A percentile compares a stretch with the other conserved stretches of the same genome.
phyloP scores from a whole-genome alignment of 2,329 filamentous ascomycete genomes.

The Colletotrichum costaricense region DNA sequence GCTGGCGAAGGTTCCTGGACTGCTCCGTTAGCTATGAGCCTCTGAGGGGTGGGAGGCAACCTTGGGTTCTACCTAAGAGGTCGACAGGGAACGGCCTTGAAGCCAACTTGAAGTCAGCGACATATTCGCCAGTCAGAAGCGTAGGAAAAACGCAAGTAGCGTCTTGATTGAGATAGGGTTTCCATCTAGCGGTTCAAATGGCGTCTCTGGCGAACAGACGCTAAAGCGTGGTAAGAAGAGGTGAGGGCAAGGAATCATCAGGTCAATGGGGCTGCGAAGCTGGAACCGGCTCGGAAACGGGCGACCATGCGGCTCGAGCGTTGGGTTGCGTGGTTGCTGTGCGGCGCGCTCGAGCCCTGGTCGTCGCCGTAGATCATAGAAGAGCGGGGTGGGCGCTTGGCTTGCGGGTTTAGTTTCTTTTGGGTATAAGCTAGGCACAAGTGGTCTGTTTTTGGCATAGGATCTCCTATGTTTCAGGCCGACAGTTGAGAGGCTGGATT shows the following conservation, averaged over 20 bases:
- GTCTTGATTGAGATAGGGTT: slow-evolving; percentile 22
- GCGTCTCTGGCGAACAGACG: slow-evolving; percentile 32
- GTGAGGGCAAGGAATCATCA: neutral
- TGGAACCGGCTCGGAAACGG: neutral
- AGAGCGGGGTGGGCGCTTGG: neutral
- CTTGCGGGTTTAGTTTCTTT: neutral
- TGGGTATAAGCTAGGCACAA: slow-evolving; percentile 15
- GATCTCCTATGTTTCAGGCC: slow-evolving; percentile 25
- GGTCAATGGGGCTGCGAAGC: neutral
- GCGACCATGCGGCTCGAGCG: slow-evolving; percentile 30
- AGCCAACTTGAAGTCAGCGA: neutral
- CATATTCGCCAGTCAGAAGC: slow-evolving; percentile 1
- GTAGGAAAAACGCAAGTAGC: neutral
- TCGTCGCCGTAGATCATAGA: neutral
- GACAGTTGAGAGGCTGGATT: neutral
- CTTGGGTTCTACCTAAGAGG: neutral
- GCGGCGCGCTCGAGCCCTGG: slow-evolving; percentile 22
- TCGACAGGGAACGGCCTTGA: neutral
- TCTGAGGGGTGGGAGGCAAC: neutral
- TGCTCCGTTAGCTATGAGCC: neutral
- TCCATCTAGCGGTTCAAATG: slow-evolving; percentile 7
- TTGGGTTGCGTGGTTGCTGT: slow-evolving; percentile 23
- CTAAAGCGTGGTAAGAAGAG: slow-evolving; percentile 16
- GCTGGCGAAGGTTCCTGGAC: neutral
- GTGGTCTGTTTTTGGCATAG: slow-evolving; percentile 20